Evolutionary conservation across 352 stramenopile genomes (phyloP), one percentile per base, ranked within the genome.

Genomic region (Phytophthora niederhauseri): DNA sequence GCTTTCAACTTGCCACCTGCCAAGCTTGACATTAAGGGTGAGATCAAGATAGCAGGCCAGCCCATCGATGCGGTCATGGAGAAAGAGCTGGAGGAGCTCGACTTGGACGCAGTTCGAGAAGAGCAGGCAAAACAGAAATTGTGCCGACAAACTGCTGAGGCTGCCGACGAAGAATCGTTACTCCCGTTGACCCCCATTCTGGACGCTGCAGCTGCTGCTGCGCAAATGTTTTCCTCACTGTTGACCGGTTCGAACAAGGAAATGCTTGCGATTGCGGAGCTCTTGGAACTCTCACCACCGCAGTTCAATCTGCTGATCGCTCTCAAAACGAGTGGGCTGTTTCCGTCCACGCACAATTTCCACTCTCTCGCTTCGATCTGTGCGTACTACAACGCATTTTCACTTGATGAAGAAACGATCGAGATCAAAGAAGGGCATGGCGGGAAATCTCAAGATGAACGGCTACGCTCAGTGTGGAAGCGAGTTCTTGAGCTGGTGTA

Each of bases 231-330:
- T 0, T 78, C 78, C 3, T 75, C 77, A 5, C 65, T 77, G 9
- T 28, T 68, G 38, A 65, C 61, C 2, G 66, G 76, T 19, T 78
- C 74, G 0, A 68, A 87, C 48, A 76, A 83, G 48, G 53, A 75
- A 31, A 89, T 92, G 81, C 71, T 70, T 52, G 62, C 72, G 11
- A 88, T 92, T 22, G 82, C 77, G 0, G 59, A 76, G 7, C 12
- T 88, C 14, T 68, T 94, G 7, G 45, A 79, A 1, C 57, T 94
- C 3, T 78, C 79, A 0, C 75, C 72, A 1, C 64, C 77, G 4
- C 84, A 94, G 52, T 76, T 94, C 20, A 94, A 94, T 31, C 30
- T 94, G 31, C 52, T 94, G 2, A 64, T 93, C 3, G 82, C 77
- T 7, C 50, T 93, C 5, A 87, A 86, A 17, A 66, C 77, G 30